Base-by-base conservation (phyloP, 2,329 filamentous ascomycete species). In the Podosphaera leucotricha region DNA sequence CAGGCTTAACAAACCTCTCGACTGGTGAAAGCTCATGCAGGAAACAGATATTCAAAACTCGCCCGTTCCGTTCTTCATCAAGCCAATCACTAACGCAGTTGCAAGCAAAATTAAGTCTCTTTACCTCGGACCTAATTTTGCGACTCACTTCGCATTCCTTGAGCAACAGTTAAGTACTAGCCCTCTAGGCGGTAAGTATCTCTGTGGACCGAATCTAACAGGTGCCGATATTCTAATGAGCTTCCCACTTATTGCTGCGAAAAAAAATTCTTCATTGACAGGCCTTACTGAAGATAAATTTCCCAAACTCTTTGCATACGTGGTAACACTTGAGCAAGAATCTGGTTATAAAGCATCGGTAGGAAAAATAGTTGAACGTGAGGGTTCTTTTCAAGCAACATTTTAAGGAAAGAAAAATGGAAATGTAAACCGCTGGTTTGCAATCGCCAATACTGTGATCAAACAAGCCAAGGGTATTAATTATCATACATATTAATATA, bases 1-100 rank as follows among this genome's bases (percentile, higher is more conserved):
- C 22, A 24, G 8, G 26, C 26, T 22, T 37, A 18, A 21, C 15
- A 26, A 4, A 15, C n/a, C 16, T 7, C 21, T 41, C 39, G 10
- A 35, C 24, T 11, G 7, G 3, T 10, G 7, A 20, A 7, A 20
- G 20, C 37, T 38, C 10, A 38, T 22, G 15, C 56, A 65, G 60
- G 67, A 69, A 62, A 18, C 56, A 67, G 62, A 69, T 68, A 64
- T 75, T 48, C 63, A 64, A 48, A 63, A 62, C 19, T 62, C 70
- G 0, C 66, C 71, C 0, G 66, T 77, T 0, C 76, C 76, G 0
- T 81, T 80, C 65, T 79, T 81, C 63, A 62, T 81, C 54, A 75
- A 70, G 49, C 75, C 75, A 2, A 65, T 82, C 47, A 73, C 74
- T 13, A 60, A 61, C 4, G 60, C 63, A 5, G 66, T 81, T 18